Base-by-base conservation (phyloP, 805 yeast genomes). In the Starmerella vaccinii region DNA sequence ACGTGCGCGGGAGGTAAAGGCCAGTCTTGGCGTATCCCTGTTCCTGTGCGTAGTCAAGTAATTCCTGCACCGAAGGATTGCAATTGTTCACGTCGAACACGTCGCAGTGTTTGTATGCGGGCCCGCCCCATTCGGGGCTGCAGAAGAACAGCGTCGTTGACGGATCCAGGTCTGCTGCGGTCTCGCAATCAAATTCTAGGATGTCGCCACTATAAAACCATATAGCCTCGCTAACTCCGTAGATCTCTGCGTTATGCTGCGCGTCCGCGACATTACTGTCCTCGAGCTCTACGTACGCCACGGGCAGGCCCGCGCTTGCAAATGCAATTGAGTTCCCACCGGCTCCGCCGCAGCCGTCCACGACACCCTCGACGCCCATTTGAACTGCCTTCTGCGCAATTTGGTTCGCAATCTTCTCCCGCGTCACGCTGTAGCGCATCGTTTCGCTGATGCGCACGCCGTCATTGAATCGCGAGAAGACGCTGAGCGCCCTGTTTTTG, bases 381-480 rank as follows among this genome's bases (percentile, higher is more conserved):
- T 64, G 30, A 8, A 24, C 30, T 4, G 59, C 46, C 16, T 54
- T 51, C 5, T 46, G 46, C 2, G 69, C 69, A 1, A 67, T 70
- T 3, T 57, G 59, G 4, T 55, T 56, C 81, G 95, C 92, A 1
- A 84, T 68, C 1, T 64, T 59, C 60, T 89, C 97, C 0, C 95
- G 89, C 0, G 97, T 89, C 5, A 87, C 95, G 50, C 90, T 81
- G 64, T 73, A 89, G 92, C 95, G 84, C 46, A 87, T 71, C 61
- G 82, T 92, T 15, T 76, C 69, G 1, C 83, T 82, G 69, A 89
- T 70, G 48, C 71, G 71, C 1, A 87, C 72, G 0, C 92, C 90
- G 6, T 78, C 74, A 59, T 84, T 86, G 57, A 72, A 83, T 55
- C 67, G 70, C 5, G 77, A 68, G 62, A 88, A 88, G 9, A 88